Conservation (phyloP, 441 rosid species). For the Populus hybrid region DNA sequence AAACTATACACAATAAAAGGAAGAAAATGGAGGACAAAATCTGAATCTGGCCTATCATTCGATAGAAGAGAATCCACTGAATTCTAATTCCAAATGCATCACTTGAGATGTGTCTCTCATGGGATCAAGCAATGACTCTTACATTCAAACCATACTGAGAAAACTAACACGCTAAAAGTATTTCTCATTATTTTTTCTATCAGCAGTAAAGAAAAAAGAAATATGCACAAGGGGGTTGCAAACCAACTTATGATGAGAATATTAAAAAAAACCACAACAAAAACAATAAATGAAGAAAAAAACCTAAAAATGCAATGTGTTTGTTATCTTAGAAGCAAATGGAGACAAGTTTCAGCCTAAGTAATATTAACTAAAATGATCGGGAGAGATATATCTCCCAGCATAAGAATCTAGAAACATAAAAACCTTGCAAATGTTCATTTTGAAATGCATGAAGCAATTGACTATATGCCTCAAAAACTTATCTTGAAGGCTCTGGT, state of each 20-base stretch:
- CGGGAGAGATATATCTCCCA: neutral
- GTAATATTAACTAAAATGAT: neutral
- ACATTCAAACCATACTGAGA: neutral
- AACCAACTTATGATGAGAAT: neutral
- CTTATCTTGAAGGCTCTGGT: conserved; percentile 9
- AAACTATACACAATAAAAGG: neutral
- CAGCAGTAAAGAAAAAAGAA: neutral
- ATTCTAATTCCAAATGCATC: neutral
- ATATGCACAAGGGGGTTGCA: neutral
- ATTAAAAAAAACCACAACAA: no score
- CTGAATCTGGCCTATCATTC: neutral
- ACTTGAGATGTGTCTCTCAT: neutral
- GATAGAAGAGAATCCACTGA: neutral
- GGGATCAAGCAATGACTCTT: neutral
- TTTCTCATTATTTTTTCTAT: neutral
- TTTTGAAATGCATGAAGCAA: neutral
- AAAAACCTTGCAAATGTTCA: neutral
- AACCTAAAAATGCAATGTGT: neutral
- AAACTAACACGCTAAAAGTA: neutral
- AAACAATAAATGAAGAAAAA: neutral
- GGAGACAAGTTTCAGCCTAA: neutral
- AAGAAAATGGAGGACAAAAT: neutral
- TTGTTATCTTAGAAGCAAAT: neutral
- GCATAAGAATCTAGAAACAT: neutral
- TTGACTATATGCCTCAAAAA: neutral